Evolutionary conservation across 257 asterid genomes (phyloP), one percentile per base, ranked within the genome.

Genomic region (Gentiana dahurica): DNA sequence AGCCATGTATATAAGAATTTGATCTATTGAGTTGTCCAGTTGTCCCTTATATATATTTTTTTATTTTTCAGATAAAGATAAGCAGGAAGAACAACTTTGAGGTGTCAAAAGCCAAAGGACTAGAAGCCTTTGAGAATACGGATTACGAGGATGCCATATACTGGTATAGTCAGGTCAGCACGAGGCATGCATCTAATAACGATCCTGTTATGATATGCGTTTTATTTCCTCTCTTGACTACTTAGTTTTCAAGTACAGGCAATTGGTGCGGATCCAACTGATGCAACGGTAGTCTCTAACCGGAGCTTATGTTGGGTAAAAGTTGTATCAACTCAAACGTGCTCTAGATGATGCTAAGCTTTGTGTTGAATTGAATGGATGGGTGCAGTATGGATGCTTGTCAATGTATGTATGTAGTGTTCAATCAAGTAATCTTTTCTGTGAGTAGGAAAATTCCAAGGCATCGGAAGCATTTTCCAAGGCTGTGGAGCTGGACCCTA

Each of bases 401-500:
- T 56, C 36, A 1, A 64, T 4, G 57, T 55, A 64, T 24, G 24
- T 24, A 24, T 3, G 57, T 8, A 45, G n/a, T 59, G 49, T 8
- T 35, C 12, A 12, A 12, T 2, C 35, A n/a, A 53, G 9, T 53
- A 13, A 24, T 38, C 36, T 3, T 24, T 4, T 59, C 12, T 53
- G 37, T 45, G 7, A 13, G 53, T 43, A 64, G 72, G 13, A 73
- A 4, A 60, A 64, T 13, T 2, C 8, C 0, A 46, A 3, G 47
- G 71, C 74, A 2, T 35, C 65, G 4, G 65, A 44, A 24, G 55
- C 78, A 32, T 73, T 73, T 58, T 49, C 50, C 8, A 4, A 24
- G 24, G 71, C 78, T 38, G n/a, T 57, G 57, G 10, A 8, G 13
- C 48, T 68, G 54, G 75, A 65, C 43, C 72, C 69, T 34, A 59